Evolutionary conservation across 306 rosid genomes (phyloP).

Genomic region (Lotus japonicus): DNA sequence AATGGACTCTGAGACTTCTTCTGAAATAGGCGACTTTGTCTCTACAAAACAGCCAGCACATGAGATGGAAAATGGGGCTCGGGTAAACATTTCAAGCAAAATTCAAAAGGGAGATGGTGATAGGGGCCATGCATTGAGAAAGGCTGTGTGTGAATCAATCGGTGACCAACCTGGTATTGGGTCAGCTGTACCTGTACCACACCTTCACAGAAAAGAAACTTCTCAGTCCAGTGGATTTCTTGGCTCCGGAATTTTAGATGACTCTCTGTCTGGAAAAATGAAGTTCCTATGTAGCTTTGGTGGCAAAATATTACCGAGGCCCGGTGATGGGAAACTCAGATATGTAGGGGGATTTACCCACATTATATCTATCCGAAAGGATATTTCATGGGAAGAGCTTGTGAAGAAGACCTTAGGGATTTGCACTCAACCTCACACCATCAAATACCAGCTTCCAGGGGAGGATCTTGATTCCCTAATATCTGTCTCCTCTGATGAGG

Average conservation of each 20-base stretch:
- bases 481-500: slow-evolving; percentile 73
- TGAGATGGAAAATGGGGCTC: slow-evolving; percentile 40
- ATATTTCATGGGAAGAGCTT: slow-evolving; percentile 54
- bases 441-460: slow-evolving; percentile 80
- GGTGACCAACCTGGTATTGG: slow-evolving; percentile 26
- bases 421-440: slow-evolving; percentile 58
- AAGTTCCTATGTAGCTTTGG: slow-evolving; percentile 74
- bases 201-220: slow-evolving; percentile 32
- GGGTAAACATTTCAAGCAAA: slow-evolving; percentile 26
- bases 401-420: slow-evolving; percentile 51
- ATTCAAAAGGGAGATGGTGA: slow-evolving; percentile 29
- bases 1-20: slow-evolving; percentile 49
- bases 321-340: slow-evolving; percentile 67
- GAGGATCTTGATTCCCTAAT: slow-evolving; percentile 84
- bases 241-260: slow-evolving; percentile 36
- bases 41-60: slow-evolving; percentile 30
- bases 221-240: slow-evolving; percentile 34
- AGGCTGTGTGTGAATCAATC: slow-evolving; percentile 35
- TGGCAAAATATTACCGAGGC: slow-evolving; percentile 70
- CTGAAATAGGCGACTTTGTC: slow-evolving; percentile 36
- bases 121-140: slow-evolving; percentile 27
- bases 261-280: slow-evolving; percentile 42
- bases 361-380: slow-evolving; percentile 46
- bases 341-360: slow-evolving; percentile 76
- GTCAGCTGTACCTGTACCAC: slow-evolving; percentile 5